phyloP scores from a whole-genome alignment of 345 rosid species.

The Ceriops tagal region DNA sequence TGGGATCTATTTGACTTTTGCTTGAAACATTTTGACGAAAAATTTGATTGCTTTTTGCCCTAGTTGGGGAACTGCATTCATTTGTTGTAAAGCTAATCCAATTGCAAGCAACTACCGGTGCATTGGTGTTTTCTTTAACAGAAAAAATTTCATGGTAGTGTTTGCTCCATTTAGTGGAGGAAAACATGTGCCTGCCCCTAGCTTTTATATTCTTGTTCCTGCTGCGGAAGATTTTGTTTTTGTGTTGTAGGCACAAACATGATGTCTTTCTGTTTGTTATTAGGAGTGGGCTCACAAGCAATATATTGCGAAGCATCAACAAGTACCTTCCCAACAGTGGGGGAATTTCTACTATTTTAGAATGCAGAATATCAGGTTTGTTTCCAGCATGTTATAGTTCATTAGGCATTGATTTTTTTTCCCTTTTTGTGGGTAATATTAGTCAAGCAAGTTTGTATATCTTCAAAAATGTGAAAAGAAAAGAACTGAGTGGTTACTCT shows the following conservation, averaged over 20 bases:
- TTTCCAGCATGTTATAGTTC: not conserved
- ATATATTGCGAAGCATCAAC: conserved; percentile 82
- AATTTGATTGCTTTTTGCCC: too few relatives aligned
- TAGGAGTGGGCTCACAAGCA: conserved; percentile 99
- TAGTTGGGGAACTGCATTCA: too few relatives aligned
- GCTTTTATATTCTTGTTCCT: conserved; percentile 5
- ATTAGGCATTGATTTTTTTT: not conserved
- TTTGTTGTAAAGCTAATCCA: not conserved
- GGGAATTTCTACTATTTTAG: conserved; percentile 94
- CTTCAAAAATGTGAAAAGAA: too few relatives aligned
- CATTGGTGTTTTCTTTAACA: too few relatives aligned
- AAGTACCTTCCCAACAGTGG: conserved; percentile 91
- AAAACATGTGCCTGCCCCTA: not conserved
- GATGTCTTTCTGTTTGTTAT: conserved; percentile 19
- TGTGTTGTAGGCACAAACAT: not conserved
- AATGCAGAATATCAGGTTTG: conserved; percentile 90
- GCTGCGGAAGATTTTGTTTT: not conserved
- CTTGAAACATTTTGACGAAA: not conserved
- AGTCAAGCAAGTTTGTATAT: too few relatives aligned
- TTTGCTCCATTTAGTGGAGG: not conserved
- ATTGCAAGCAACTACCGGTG: not conserved
- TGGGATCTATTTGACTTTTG: conserved; percentile 1
- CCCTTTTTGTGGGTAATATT: not conserved
- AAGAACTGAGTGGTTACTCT: too few relatives aligned
- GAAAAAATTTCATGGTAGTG: not conserved